A percentile compares a stretch with the other conserved stretches of the same genome.
Evolutionary conservation across 2,329 filamentous ascomycete species (phyloP).

Genomic region (Calonectria fujianensis): DNA sequence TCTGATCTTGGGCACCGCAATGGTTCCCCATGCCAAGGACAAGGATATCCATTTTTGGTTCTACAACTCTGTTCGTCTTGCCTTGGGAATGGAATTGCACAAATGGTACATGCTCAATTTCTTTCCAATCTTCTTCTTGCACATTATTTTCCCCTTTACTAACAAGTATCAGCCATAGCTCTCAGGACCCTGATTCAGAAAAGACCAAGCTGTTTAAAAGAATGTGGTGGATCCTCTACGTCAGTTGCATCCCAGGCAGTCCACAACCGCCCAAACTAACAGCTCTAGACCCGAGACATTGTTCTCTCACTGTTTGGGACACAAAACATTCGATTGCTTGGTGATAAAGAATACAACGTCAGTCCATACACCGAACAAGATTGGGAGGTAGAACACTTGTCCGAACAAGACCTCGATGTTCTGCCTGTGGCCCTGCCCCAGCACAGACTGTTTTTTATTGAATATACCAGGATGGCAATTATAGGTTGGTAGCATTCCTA

Average conservation of each 20-base stretch:
- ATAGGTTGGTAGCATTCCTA: slow-evolving; percentile 3
- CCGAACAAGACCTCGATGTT: slow-evolving; percentile 1
- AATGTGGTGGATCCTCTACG: slow-evolving; percentile 38
- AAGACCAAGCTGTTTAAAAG: slow-evolving; percentile 32
- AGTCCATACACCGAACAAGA: slow-evolving; percentile 28
- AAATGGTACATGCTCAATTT: background rate
- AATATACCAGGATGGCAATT: slow-evolving; percentile 31
- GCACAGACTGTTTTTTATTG: slow-evolving; percentile 31
- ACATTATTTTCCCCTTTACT: background rate
- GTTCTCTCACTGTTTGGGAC: slow-evolving; percentile 33
- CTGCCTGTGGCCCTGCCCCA: slow-evolving; percentile 7
- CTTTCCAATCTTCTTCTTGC: no score
- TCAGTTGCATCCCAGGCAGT: background rate
- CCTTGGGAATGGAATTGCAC: slow-evolving; percentile 34
- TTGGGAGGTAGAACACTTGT: slow-evolving; percentile 30
- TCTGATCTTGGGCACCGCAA: slow-evolving; percentile 28
- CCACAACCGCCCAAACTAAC: background rate
- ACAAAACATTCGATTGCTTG: slow-evolving; percentile 31
- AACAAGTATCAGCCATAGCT: background rate
- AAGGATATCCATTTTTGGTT: slow-evolving; percentile 36
- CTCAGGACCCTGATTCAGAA: slow-evolving; percentile 10
- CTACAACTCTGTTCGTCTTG: slow-evolving; percentile 32
- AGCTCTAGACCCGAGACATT: slow-evolving; percentile 29
- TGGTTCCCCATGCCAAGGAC: slow-evolving; percentile 31
- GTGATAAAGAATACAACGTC: slow-evolving; percentile 27